phyloP scores from a whole-genome alignment of 805 yeast genomes.

The Metschnikowia anglica region DNA sequence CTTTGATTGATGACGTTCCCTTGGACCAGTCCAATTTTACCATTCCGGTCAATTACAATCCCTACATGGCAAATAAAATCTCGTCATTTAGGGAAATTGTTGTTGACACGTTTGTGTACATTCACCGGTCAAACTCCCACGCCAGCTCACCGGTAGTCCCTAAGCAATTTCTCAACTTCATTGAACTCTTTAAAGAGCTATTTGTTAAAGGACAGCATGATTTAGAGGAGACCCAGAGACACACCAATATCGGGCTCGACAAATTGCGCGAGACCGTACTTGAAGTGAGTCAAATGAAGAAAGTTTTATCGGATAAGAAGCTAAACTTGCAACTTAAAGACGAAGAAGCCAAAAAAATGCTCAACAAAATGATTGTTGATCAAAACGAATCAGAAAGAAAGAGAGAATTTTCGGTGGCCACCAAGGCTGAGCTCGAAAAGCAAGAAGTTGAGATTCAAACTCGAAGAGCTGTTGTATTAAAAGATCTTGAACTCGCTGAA shows the following conservation, averaged over 20 bases:
- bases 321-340: slow-evolving; percentile 53
- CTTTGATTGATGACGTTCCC: slow-evolving; percentile 47
- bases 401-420: slow-evolving; percentile 77
- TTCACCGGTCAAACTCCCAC: slow-evolving; percentile 39
- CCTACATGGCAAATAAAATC: slow-evolving; percentile 15
- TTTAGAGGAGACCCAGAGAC: slow-evolving; percentile 67
- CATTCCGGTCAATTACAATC: slow-evolving; percentile 29
- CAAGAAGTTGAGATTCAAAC: slow-evolving; percentile 62
- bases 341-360: slow-evolving; percentile 64
- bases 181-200: slow-evolving; percentile 43
- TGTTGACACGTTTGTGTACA: slow-evolving; percentile 43
- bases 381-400: slow-evolving; percentile 93
- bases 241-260: slow-evolving; percentile 70
- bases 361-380: slow-evolving; percentile 72
- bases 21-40: slow-evolving; percentile 47
- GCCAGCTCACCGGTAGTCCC: slow-evolving; percentile 41
- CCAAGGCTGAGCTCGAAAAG: slow-evolving; percentile 63
- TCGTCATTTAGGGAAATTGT: slow-evolving; percentile 44
- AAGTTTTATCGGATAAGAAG: slow-evolving; percentile 54
- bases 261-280: slow-evolving; percentile 74
- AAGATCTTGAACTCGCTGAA: slow-evolving; percentile 72
- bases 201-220: slow-evolving; percentile 45
- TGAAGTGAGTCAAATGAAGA: slow-evolving; percentile 61
- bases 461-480: slow-evolving; percentile 54
- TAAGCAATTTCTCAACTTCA: slow-evolving; percentile 52